Evolutionary conservation across 1,284 basidiomycete species (phyloP).

Genomic region (Tylopilus sp.): DNA sequence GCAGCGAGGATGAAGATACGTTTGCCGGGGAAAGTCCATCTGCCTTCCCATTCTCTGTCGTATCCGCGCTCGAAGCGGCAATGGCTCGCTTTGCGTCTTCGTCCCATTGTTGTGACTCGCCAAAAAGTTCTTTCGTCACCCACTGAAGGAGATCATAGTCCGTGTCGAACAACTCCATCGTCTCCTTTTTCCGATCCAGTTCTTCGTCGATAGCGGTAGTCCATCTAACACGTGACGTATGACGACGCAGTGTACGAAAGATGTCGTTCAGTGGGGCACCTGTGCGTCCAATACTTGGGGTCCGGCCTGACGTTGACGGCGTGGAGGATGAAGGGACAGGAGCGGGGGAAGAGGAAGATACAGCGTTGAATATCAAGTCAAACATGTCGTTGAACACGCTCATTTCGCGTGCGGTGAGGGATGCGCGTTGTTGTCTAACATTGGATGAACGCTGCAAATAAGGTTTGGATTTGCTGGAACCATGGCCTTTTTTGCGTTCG

Average conservation of each 20-base stretch:
- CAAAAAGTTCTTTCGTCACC: conserved; percentile 80
- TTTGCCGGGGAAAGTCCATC: neutral
- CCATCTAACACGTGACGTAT: conserved; percentile 61
- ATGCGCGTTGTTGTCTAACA: conserved; percentile 54
- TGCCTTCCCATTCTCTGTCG: neutral
- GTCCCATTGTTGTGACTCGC: conserved; percentile 61
- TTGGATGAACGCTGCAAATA: conserved; percentile 25
- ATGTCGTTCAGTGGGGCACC: conserved; percentile 39
- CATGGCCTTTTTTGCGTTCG: conserved; percentile 2
- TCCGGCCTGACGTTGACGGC: conserved; percentile 9
- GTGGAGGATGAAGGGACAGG: conserved; percentile 1
- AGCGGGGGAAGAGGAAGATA: conserved; percentile 36
- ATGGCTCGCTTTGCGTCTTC: conserved; percentile 54
- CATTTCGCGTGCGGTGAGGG: conserved; percentile 76
- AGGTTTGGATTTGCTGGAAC: neutral
- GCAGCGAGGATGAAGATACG: conserved; percentile 1
- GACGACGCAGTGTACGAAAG: conserved; percentile 56
- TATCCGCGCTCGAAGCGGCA: neutral
- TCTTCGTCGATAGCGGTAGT: conserved; percentile 64
- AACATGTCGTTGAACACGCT: conserved; percentile 79
- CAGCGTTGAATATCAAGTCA: conserved; percentile 73
- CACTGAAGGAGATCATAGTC: conserved; percentile 83
- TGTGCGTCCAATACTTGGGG: conserved; percentile 26
- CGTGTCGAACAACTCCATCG: conserved; percentile 75
- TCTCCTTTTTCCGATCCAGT: conserved; percentile 82